Evolutionary conservation across 371 early-diverging fungal genomes (phyloP).

Genomic region (Circinella umbellata): DNA sequence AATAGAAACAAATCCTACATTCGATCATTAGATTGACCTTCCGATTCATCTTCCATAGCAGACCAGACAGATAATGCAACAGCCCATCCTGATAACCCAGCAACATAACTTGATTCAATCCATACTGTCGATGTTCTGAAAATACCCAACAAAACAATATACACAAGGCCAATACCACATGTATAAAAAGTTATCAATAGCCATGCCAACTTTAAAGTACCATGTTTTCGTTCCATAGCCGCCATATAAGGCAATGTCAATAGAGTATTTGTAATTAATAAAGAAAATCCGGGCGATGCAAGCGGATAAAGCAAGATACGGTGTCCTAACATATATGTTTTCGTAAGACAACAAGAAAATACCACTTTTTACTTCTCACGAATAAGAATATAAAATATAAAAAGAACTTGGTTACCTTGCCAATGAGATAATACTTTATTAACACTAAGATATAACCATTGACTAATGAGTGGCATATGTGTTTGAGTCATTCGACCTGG

Average conservation of each 20-base stretch:
- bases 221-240: constrained; percentile 24
- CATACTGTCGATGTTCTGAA: not conserved
- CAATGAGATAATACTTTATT: not conserved
- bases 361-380: too few species aligned
- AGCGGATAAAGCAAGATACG: constrained; percentile 27
- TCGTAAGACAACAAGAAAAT: too few species aligned
- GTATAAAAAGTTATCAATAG: constrained; percentile 18
- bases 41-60: constrained; percentile 25
- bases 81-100: constrained; percentile 30
- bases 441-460: constrained; percentile 10
- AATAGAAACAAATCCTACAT: constrained; percentile 20
- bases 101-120: constrained; percentile 6
- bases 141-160: constrained; percentile 1
- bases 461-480: constrained; percentile 1
- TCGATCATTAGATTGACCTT: constrained; percentile 22
- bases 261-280: constrained; percentile 22
- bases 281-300: constrained; percentile 18
- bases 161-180: constrained; percentile 7
- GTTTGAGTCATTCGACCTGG: constrained; percentile 4
- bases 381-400: too few species aligned
- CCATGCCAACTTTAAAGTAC: constrained; percentile 21
- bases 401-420: constrained; percentile 13
- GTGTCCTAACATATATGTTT: constrained; percentile 11
- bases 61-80: constrained; percentile 28
- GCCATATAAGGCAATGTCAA: constrained; percentile 25